A percentile compares a stretch with the other conserved stretches of the same genome.
Evolutionary conservation across 352 stramenopile genomes (phyloP).

Genomic region (Phytophthora pinifolia): DNA sequence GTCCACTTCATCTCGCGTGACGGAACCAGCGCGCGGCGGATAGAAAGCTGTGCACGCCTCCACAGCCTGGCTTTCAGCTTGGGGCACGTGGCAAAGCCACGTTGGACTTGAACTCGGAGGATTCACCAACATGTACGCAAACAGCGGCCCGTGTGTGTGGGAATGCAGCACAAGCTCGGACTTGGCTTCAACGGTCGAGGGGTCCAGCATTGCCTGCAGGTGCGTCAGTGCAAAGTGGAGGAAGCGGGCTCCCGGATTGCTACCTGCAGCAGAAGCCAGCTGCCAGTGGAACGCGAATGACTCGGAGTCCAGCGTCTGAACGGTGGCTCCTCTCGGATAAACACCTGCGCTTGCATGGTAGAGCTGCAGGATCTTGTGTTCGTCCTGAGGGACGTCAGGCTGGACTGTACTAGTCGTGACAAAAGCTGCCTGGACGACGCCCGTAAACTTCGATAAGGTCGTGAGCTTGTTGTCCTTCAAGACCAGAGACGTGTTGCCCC

Average conservation of each 20-base stretch:
- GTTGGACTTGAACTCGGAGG: conserved; percentile 17
- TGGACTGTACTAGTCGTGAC: conserved; percentile 44
- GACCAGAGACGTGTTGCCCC: conserved; percentile 25
- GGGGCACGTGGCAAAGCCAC: conserved; percentile 56
- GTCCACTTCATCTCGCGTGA: conserved; percentile 39
- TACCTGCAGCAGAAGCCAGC: conserved; percentile 29
- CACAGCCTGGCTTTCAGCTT: conserved; percentile 38
- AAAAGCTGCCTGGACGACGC: conserved; percentile 67
- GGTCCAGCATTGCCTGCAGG: conserved; percentile 55
- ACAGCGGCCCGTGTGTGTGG: conserved; percentile 72
- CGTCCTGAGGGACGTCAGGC: conserved; percentile 18
- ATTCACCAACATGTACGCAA: conserved; percentile 45
- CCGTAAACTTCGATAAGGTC: conserved; percentile 51
- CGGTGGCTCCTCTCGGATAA: conserved; percentile 32
- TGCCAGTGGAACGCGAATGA: conserved; percentile 69
- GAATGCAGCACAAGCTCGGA: conserved; percentile 63
- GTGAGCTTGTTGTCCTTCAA: conserved; percentile 57
- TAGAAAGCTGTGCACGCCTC: conserved; percentile 56
- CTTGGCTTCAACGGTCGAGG: conserved; percentile 35
- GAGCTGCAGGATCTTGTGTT: conserved; percentile 51
- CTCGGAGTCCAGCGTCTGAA: conserved; percentile 31
- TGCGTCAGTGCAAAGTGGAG: conserved; percentile 76
- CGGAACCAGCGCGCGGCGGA: conserved; percentile 28
- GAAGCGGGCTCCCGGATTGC: conserved; percentile 34
- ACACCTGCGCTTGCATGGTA: conserved; percentile 62